Base-by-base conservation (phyloP, 805 yeast species). In the Schizosaccharomyces osmophilus region DNA sequence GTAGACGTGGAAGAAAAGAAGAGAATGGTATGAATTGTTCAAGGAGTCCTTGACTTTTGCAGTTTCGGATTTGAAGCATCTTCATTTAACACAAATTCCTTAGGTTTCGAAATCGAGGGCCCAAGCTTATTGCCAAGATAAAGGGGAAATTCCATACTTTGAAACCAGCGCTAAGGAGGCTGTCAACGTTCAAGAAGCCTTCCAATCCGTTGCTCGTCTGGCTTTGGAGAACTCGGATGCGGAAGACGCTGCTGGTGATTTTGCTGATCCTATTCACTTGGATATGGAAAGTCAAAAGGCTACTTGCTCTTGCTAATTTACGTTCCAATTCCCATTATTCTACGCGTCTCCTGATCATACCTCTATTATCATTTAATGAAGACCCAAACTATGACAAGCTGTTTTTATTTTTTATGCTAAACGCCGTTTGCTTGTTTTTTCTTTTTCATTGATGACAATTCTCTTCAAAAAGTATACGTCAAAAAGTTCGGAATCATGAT, bases 81-180 rank as follows among this genome's bases (percentile, higher is more conserved):
- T 19, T n/a, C 22, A 11, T 11, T 22, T 48, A 17, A 29, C 17
- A 17, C 24, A 8, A 8, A 2, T 13, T 24, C 4, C 11, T 19
- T 19, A 59, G 41, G 19, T 78, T 70, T 74, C 81, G 69, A 67
- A 76, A 45, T 80, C 80, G 68, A 75, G 78, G 65, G 86, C 84
- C 9, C 81, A 79, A 67, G 80, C 80, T 58, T 77, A 79, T 71
- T 81, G 84, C 62, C 79, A 77, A 62, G 77, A 79, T 59, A 72
- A 79, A 65, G 84, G 94, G 73, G 87, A 88, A 65, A 77, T 88
- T 64, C 97, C 98, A 3, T 82, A 89, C 63, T 90, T 93, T 69
- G 95, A 90, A 72, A 90, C 98, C n/a, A 83, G 93, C 76, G 98
- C 98, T 22, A 93, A 90, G 74, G 96, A 88, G 71, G 88, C 93